These are phyloP conservation scores for Geotrichum klebahnii DNA, from an alignment of 1,139 yeast genomes.

Conservation along the genomic window DNA sequence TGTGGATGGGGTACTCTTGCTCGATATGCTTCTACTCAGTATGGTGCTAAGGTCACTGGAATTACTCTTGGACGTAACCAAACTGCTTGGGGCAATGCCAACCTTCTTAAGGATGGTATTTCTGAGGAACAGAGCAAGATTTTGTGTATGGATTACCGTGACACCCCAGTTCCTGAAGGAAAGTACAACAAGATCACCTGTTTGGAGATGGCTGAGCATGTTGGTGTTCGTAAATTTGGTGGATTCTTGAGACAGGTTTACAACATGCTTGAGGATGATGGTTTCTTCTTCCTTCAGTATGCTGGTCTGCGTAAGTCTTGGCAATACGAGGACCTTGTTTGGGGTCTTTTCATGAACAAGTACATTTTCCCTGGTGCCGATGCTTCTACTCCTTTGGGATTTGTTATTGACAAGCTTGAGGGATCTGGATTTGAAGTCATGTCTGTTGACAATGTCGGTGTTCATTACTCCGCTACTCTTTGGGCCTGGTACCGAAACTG, in stretches of 20 bases:
- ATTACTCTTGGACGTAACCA: constrained; percentile 86
- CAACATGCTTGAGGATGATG: constrained; percentile 88
- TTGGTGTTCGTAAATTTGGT: constrained; percentile 81
- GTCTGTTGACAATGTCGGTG: constrained; percentile 83
- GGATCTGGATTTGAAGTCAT: constrained; percentile 83
- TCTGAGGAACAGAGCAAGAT: constrained; percentile 65
- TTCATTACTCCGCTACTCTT: constrained; percentile 84
- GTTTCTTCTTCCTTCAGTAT: constrained; percentile 78
- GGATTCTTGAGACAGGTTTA: constrained; percentile 74
- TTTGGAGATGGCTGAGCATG: constrained; percentile 95
- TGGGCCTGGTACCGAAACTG: constrained; percentile 97
- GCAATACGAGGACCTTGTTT: constrained; percentile 90
- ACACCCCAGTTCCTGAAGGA: constrained; percentile 72
- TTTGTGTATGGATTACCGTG: constrained; percentile 85
- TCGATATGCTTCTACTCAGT: constrained; percentile 73
- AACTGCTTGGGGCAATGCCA: constrained; percentile 81
- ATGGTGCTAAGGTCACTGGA: constrained; percentile 86
- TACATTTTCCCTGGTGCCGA: constrained; percentile 97
- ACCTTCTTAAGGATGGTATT: constrained; percentile 66
- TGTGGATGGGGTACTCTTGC: constrained; percentile 98
- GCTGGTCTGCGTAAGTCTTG: constrained; percentile 89
- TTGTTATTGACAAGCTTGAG: constrained; percentile 73
- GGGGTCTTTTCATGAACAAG: constrained; percentile 97
- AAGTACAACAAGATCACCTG: constrained; percentile 84
- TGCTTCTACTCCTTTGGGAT: constrained; percentile 89